These are phyloP conservation scores for Lasiosphaeria miniovina DNA, from an alignment of 495 filamentous ascomycete genomes.

Conservation along the genomic window DNA sequence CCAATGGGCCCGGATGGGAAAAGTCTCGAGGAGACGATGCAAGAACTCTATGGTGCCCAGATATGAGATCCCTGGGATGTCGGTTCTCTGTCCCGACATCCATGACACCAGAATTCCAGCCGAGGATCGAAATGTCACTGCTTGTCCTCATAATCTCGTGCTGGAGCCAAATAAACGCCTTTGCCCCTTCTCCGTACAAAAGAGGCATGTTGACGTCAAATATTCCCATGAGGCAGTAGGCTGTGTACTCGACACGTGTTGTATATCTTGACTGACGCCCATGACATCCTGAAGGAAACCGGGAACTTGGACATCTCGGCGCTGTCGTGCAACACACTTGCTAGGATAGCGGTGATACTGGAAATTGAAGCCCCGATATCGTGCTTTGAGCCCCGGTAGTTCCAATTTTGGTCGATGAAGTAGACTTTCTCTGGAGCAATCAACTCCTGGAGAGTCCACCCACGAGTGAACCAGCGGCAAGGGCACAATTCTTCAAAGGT, in stretches of 20 bases:
- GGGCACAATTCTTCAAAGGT: neutral
- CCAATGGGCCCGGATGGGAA: neutral
- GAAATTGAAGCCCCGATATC: neutral
- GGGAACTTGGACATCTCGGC: neutral
- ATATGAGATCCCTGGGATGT: neutral
- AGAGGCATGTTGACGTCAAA: neutral
- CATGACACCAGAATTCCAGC: neutral
- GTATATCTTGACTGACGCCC: neutral
- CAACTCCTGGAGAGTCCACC: neutral
- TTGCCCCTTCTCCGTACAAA: neutral
- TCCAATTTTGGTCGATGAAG: neutral
- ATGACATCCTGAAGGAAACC: neutral
- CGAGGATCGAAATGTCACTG: neutral
- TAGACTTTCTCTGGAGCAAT: neutral
- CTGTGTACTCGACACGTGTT: neutral
- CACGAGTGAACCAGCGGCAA: too few species aligned
- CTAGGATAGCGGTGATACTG: neutral
- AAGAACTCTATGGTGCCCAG: neutral
- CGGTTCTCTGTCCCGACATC: neutral
- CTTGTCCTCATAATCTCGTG: neutral
- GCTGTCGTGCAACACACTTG: neutral
- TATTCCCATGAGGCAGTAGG: neutral
- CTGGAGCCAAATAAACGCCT: neutral
- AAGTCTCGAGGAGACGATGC: neutral
- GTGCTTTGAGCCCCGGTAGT: neutral